Base-by-base conservation (phyloP, 208 protist genomes). In the Crithidia brevicula region DNA sequence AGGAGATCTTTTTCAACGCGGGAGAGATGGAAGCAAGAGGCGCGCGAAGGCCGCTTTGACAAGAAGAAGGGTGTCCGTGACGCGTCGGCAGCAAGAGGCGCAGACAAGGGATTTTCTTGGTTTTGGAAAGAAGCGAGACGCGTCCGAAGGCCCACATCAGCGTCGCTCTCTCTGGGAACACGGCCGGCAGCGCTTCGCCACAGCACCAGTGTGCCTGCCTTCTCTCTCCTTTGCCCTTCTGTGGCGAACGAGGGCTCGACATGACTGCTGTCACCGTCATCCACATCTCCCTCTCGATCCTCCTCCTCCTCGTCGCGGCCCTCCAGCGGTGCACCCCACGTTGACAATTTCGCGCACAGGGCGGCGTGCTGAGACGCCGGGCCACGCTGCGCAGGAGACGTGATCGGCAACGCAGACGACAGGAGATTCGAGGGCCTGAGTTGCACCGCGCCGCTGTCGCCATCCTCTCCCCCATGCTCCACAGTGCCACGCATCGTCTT, bases 1-100 rank as follows among this genome's bases (percentile, higher is more conserved):
- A 75, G 25, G 2, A 75, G 54, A 18, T 75, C 70, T 16, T 51
- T 42, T 33, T 75, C 70, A n/a, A 42, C 53, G 23, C 22, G 38
- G 8, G 60, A 64, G 16, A 61, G 40, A 10, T 6, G 51, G 6
- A 22, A 42, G 0, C 42, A 45, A n/a, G 36, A 18, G 40, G 4
- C 13, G 27, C 31, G 31, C 1, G 68, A 60, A n/a, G n/a, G 18
- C n/a, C 34, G 49, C 61, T 28, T 49, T 33, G 7, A 67, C 6
- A 33, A 16, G 27, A 7, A 47, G 20, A 16, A n/a, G 20, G 9
- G 25, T 23, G 34, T 6, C 23, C 45, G 49, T 58, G 62, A 4
- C 50, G 38, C 34, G n/a, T 11, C 62, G 47, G 42, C 42, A 7
- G 16, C 13, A n/a, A 27, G 1, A 7, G 20, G n/a, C 10, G 3